Evolutionary conservation across 306 rosid genomes (phyloP), one percentile per base, ranked within the genome.

Genomic region (Bauhinia variegata): DNA sequence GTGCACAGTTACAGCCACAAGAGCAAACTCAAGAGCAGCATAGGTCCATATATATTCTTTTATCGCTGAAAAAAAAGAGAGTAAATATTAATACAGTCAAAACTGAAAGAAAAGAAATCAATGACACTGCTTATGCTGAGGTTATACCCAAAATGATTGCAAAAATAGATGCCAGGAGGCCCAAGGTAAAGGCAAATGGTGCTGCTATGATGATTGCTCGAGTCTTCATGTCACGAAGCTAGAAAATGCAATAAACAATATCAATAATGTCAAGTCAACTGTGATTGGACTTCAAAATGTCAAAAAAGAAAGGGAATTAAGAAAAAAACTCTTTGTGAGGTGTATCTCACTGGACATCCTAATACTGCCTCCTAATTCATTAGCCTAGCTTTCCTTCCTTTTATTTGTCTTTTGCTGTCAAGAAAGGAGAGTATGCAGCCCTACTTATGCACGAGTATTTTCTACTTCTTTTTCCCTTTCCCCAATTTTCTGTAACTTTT

Each of bases 11-110:
- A 93, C 15, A 60, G 98, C 97, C 65, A 89, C 89, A 51, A 93
- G 91, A 53, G 95, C 98, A 76, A 93, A 89, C 84, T 93, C 97
- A 3, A 93, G 96, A 68, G 97, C 98, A 49, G 97, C 96, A 60
- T 88, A 93, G 28, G 97, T 93, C 98, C 98, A 93, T 78, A 89
- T 83, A 51, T 89, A 88, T 80, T 93, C 98, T 81, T 76, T 93
- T 36, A 93, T 93, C 46, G 97, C 98, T 93, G 93, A 59, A 47
- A 44, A 54, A 46, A 54, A 19, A 56, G 78, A 9, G 70, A 42
- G 19, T n/a, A 50, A 56, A 61, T 13, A 48, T 30, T 48, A 19
- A 69, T 55, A 50, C 37, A 71, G 58, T 30, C 9, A 62, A 50
- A 59, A 39, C 59, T 34, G 31, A 9, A 23, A 51, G 12, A 34